These are phyloP conservation scores for Strigomonas culicis DNA, from an alignment of 208 protist genomes.

Conservation along the genomic window DNA sequence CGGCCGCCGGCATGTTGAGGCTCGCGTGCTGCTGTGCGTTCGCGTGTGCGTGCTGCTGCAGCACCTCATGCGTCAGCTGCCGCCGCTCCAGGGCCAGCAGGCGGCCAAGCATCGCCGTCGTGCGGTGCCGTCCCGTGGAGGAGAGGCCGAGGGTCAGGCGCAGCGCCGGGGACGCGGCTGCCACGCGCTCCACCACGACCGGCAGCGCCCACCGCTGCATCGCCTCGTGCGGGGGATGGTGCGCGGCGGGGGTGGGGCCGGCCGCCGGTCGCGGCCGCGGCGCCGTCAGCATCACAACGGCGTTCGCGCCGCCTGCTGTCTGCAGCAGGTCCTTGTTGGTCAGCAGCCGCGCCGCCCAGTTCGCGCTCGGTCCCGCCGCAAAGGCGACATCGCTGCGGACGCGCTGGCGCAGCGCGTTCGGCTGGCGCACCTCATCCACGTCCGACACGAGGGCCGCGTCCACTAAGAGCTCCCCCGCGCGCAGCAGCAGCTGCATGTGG, in stretches of 20 bases:
- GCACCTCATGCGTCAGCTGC: background rate
- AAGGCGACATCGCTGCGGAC: no score
- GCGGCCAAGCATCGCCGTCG: constrained; percentile 44
- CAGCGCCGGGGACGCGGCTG: background rate
- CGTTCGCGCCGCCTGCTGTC: no score
- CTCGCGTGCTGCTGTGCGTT: constrained; percentile 15
- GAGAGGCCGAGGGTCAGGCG: constrained; percentile 40
- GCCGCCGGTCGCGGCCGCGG: background rate
- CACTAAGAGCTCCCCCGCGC: constrained; percentile 37
- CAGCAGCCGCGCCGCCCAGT: no score
- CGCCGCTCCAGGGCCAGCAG: constrained; percentile 16
- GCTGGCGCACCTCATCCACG: constrained; percentile 17
- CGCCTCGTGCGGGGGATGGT: constrained; percentile 14
- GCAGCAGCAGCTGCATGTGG: constrained; percentile 54
- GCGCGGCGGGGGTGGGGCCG: background rate
- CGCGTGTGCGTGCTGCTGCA: constrained; percentile 17
- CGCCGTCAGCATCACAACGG: background rate
- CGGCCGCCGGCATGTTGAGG: constrained; percentile 17
- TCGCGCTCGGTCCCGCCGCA: background rate
- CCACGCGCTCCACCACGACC: background rate
- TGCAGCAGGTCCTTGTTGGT: no score
- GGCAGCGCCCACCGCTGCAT: constrained; percentile 14
- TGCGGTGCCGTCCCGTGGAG: constrained; percentile 31
- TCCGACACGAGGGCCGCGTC: constrained; percentile 20
- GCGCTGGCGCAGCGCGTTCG: background rate